These are phyloP conservation scores for Kalaharituber pfeilii DNA, from an alignment of 2,329 filamentous ascomycete species.

Conservation along the genomic window DNA sequence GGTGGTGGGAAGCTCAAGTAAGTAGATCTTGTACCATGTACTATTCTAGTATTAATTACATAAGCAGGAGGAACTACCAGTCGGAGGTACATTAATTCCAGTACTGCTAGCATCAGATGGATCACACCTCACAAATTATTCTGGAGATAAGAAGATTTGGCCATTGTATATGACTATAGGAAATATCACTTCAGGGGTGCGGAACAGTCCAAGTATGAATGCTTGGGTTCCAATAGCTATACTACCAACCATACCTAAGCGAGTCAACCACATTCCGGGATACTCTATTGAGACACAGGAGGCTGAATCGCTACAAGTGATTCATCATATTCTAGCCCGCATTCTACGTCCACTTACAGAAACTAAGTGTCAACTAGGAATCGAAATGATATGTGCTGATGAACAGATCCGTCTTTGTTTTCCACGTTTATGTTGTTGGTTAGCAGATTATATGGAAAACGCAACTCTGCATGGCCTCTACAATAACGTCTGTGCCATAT, in stretches of 20 bases:
- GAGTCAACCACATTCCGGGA: no score
- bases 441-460: constrained; percentile 4
- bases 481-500: not conserved
- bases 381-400: not conserved
- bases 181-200: no score
- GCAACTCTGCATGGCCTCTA: not conserved
- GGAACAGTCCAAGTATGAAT: no score
- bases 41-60: not conserved
- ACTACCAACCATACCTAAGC: no score
- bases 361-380: not conserved
- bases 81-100: not conserved
- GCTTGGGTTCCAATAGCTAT: no score
- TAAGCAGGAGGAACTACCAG: not conserved
- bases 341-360: not conserved
- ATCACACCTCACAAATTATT: constrained; percentile 7
- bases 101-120: constrained; percentile 2
- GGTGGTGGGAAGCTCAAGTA: constrained; percentile 5
- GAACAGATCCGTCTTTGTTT: constrained; percentile 1
- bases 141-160: constrained; percentile 4
- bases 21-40: not conserved
- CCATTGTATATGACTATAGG: no score
- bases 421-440: constrained; percentile 1
- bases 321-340: not conserved
- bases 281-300: not conserved
- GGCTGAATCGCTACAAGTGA: not conserved